A percentile compares a stretch with the other conserved stretches of the same genome.
Conservation (phyloP, 768 basidiomycete genomes). For the Lyophyllum decastes region DNA sequence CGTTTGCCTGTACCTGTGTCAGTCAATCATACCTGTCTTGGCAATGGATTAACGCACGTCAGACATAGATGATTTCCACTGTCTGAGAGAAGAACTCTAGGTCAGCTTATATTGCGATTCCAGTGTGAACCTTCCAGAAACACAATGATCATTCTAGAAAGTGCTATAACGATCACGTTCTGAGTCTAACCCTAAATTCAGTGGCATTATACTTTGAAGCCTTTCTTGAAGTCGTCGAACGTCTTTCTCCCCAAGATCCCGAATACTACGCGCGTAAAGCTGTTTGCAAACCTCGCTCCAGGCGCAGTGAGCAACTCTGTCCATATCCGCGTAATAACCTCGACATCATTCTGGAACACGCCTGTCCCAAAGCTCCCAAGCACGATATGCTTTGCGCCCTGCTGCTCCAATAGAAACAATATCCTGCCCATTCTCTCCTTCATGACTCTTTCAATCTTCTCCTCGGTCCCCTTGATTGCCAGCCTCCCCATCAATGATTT, state of each 20-base stretch:
- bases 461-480: conserved; percentile 23
- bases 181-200: conserved; percentile 24
- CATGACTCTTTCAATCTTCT: conserved; percentile 57
- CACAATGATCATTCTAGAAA: conserved; percentile 28
- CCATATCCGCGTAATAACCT: conserved; percentile 63
- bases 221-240: conserved; percentile 24
- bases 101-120: conserved; percentile 19
- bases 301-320: conserved; percentile 53
- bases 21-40: not conserved
- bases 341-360: conserved; percentile 68
- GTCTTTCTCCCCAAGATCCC: conserved; percentile 48
- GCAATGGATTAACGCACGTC: conserved; percentile 31
- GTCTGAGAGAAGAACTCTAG: conserved; percentile 18
- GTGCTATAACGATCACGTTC: conserved; percentile 26
- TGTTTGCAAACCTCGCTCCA: conserved; percentile 52
- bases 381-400: conserved; percentile 60
- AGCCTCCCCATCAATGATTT: conserved; percentile 22
- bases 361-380: conserved; percentile 81
- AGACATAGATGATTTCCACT: conserved; percentile 32
- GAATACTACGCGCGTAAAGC: conserved; percentile 67
- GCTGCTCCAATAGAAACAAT: conserved; percentile 62
- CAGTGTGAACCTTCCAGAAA: conserved; percentile 28
- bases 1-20: conserved; percentile 36
- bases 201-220: conserved; percentile 10
- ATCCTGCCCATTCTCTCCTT: conserved; percentile 71